Evolutionary conservation across 2,329 filamentous ascomycete species (phyloP), one percentile per base, ranked within the genome.

Genomic region (Metarhizium guizhouense): DNA sequence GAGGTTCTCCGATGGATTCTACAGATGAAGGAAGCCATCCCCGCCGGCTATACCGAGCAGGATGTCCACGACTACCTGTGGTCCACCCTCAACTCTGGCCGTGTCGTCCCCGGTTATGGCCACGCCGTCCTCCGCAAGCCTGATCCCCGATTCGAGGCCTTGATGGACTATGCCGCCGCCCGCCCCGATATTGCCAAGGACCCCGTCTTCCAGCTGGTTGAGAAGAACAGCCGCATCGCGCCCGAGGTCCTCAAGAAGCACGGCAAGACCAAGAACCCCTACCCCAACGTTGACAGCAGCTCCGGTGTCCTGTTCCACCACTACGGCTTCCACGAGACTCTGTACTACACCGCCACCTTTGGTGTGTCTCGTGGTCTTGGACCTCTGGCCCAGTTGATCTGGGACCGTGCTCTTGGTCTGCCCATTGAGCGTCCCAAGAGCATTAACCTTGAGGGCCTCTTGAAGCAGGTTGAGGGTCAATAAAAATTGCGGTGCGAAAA

Each of bases 401-500:
- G 94, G 94, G 93, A 97, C 71, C 84, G 94, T 52, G 92, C 92
- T 16, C 75, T 99, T 60, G 94, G 94, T 54, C 77, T 97, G 68
- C 94, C 94, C 11, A 99, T 99, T 67, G 94, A 99, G 84, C 81
- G 93, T 59, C 94, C 94, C 52, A 99, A 99, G 88, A 95, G 90
- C 74, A 95, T 97, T 70, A 94, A 96, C 74, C 78, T 99, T 55
- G 81, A 89, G 71, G 93, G 93, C 11, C 76, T 99, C 62, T 75
- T 96, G 62, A 87, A 92, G 72, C 70, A 82, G 67, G 81, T 79
- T 38, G 79, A 81, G 69, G 68, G 69, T 30, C 63, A 74, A 59
- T 78, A 68, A 50, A 25, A 30, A 10, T 14, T n/a, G 14, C 4
- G 18, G 32, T 18, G 14, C 18, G 16, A 45, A 20, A 45, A 25